A percentile compares a stretch with the other conserved stretches of the same genome.
Conservation (phyloP, 352 stramenopile genomes). For the Globisporangium camurandrum region DNA sequence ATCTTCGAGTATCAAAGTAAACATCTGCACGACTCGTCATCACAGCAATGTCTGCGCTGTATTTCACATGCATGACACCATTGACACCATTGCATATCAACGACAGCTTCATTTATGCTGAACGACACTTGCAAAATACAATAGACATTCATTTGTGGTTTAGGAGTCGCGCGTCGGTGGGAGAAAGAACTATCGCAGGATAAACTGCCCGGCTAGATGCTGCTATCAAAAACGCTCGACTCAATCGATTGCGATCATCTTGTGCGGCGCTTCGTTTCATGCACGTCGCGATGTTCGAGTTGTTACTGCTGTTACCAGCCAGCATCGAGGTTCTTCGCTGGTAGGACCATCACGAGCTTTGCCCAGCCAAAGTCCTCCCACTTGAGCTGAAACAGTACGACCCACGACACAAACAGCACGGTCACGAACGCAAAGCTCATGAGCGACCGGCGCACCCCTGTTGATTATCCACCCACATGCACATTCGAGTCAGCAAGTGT, state of each 20-base stretch:
- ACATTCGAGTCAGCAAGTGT: background rate
- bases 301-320: slow-evolving; percentile 49
- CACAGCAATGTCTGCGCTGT: too few relatives aligned
- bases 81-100: too few relatives aligned
- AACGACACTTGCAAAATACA: slow-evolving; percentile 9
- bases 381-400: slow-evolving; percentile 74
- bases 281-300: background rate
- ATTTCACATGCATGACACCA: too few relatives aligned
- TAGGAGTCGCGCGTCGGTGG: too few relatives aligned
- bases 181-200: too few relatives aligned
- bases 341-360: slow-evolving; percentile 72
- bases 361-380: slow-evolving; percentile 82
- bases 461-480: background rate
- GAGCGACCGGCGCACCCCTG: slow-evolving; percentile 73
- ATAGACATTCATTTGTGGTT: slow-evolving; percentile 12
- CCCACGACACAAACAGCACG: slow-evolving; percentile 66
- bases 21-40: too few relatives aligned
- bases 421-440: slow-evolving; percentile 67
- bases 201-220: too few relatives aligned
- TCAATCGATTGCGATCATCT: background rate
- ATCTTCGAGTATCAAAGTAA: too few relatives aligned
- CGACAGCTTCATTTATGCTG: too few relatives aligned
- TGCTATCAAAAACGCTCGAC: background rate
- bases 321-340: slow-evolving; percentile 46
- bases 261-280: too few relatives aligned